Evolutionary conservation across 805 yeast genomes (phyloP), one percentile per base, ranked within the genome.

Genomic region (Danielozyma ontarioensis): DNA sequence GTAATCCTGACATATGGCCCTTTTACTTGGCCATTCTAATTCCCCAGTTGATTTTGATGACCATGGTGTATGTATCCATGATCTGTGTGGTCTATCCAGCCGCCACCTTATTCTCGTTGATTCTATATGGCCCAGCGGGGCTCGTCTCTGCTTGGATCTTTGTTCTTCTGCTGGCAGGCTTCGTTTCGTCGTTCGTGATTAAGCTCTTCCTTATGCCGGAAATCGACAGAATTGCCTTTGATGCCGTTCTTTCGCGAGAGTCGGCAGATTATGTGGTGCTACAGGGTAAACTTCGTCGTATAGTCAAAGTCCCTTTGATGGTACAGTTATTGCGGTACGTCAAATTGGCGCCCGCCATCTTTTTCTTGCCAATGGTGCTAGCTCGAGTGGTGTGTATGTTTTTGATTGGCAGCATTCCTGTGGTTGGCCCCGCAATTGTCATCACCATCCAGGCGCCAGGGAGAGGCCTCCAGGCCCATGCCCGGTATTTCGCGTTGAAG

Each of bases 391-490:
- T 66, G 0, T 12, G 62, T 1, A 52, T 64, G 14, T 44, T 73
- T 13, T 12, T 62, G 0, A 46, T 79, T 10, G 68, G 71, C 19
- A 52, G 67, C 33, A 61, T 81, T 11, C 88, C 88, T 0, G 24
- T 78, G 5, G 13, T 74, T 4, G 88, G 88, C 0, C 83, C 84
- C 0, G n/a, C 70, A 4, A 17, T 76, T 6, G 68, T 74, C 8
- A 55, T 77, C 11, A 33, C 73, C 2, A 35, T 76, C 4, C 72
- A 69, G 34, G 78, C 84, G 1, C 75, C 83, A 0, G 53, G 70
- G 14, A 70, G 70, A 23, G 85, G 80, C 0, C 58, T 64, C 34
- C 57, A 60, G 28, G 65, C 74, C 23, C 84, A 78, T 33, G 46
- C 59, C 12, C 59, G 85, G 27, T 81, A 79, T 50, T 79, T 74